Evolutionary conservation across 2,329 filamentous ascomycete genomes (phyloP).

Genomic region (Pyrenochaeta sp.): DNA sequence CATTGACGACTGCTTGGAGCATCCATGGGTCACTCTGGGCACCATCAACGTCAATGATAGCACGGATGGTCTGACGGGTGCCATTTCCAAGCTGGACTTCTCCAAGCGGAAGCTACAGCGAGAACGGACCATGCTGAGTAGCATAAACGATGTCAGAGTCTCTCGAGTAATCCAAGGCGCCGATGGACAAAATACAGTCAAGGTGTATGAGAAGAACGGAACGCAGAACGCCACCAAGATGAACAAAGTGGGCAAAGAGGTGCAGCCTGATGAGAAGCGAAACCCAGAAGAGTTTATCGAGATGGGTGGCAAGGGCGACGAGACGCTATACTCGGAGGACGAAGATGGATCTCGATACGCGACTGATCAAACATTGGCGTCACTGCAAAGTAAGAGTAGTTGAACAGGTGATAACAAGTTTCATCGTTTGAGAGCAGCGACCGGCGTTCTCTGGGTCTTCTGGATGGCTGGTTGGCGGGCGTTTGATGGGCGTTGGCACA

Average conservation of each 20-base stretch:
- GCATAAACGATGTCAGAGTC: slow-evolving; percentile 77
- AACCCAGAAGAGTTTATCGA: slow-evolving; percentile 80
- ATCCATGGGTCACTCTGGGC: slow-evolving; percentile 82
- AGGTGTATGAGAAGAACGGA: slow-evolving; percentile 52
- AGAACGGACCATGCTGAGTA: slow-evolving; percentile 85
- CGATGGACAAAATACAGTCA: slow-evolving; percentile 56
- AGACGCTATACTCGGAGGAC: slow-evolving; percentile 72
- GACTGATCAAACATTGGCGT: slow-evolving; percentile 23
- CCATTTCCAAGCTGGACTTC: slow-evolving; percentile 82
- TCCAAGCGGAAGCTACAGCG: slow-evolving; percentile 79
- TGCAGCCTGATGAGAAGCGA: slow-evolving; percentile 71
- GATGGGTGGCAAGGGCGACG: slow-evolving; percentile 86
- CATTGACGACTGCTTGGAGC: slow-evolving; percentile 87
- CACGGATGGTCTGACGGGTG: slow-evolving; percentile 91
- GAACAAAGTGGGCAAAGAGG: slow-evolving; percentile 59
- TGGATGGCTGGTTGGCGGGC: slow-evolving; percentile 28
- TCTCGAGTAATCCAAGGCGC: slow-evolving; percentile 66
- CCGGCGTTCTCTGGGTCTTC: slow-evolving; percentile 15
- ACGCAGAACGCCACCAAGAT: slow-evolving; percentile 29
- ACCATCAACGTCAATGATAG: slow-evolving; percentile 74
- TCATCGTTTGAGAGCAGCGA: slow-evolving; percentile 3
- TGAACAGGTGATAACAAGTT: neutral
- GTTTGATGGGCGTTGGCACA: slow-evolving; percentile 6
- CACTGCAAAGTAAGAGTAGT: slow-evolving; percentile 5
- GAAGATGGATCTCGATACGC: slow-evolving; percentile 59